Evolutionary conservation across 164 flowering plant species (phyloP).

Genomic region (Tinospora cordifolia): DNA sequence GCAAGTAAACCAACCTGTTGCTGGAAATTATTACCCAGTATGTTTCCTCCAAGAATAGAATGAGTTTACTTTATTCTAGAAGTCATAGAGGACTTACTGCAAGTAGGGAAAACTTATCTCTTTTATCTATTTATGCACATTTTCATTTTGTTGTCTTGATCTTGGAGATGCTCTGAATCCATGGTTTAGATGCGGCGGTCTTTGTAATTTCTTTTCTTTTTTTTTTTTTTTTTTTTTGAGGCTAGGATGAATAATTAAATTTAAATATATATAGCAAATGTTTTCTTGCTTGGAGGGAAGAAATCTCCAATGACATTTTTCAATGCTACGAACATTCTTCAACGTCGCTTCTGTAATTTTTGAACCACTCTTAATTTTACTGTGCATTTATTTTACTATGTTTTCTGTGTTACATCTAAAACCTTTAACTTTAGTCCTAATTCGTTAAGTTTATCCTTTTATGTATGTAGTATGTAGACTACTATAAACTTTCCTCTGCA

Average conservation of each 20-base stretch:
- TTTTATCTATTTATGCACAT: not conserved
- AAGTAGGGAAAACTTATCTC: not conserved
- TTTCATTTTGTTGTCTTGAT: not conserved
- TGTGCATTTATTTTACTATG: not conserved
- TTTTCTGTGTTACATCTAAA: not conserved
- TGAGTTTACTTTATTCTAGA: not conserved
- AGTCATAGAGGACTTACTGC: not conserved
- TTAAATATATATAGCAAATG: no score
- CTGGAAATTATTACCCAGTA: slow-evolving; percentile 98
- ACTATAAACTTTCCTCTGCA: not conserved
- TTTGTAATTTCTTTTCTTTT: no score
- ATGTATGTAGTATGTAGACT: not conserved
- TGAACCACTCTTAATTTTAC: not conserved
- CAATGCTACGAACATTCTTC: no score
- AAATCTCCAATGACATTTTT: no score
- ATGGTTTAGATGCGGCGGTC: no score
- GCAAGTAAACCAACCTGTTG: slow-evolving; percentile 74
- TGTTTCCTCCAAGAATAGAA: slow-evolving; percentile 20
- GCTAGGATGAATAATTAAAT: no score
- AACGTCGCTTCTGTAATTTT: not conserved
- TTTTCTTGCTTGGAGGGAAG: no score
- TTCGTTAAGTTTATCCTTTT: not conserved
- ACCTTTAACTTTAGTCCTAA: not conserved
- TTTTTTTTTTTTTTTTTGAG: no score
- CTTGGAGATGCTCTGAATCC: not conserved